These are phyloP conservation scores for Clarireedia sp. DNA, from an alignment of 2,329 filamentous ascomycete genomes.

Conservation along the genomic window DNA sequence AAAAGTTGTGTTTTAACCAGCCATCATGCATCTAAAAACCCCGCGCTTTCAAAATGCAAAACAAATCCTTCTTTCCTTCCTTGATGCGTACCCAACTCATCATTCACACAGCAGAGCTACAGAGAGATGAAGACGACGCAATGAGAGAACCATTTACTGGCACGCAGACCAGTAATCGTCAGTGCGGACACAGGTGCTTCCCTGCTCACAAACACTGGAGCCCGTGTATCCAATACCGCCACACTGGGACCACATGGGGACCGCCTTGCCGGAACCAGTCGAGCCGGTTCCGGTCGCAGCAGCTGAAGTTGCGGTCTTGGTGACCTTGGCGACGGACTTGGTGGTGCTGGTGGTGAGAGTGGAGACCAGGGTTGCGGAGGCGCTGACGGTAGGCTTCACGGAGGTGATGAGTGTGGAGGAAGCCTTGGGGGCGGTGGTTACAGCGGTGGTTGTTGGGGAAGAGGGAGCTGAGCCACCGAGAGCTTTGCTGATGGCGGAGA, in stretches of 20 bases:
- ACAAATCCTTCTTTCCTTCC: background rate
- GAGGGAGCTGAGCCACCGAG: slow-evolving; percentile 5
- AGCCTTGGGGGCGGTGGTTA: background rate
- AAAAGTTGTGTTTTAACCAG: too few species aligned
- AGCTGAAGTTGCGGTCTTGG: background rate
- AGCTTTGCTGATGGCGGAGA: slow-evolving; percentile 1
- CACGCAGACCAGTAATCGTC: slow-evolving; percentile 13
- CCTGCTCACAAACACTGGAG: slow-evolving; percentile 11
- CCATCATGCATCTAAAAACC: too few species aligned
- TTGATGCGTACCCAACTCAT: background rate
- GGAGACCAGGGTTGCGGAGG: background rate
- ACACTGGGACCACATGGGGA: slow-evolving; percentile 17
- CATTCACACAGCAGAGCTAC: too few species aligned
- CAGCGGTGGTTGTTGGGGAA: background rate
- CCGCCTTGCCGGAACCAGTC: background rate
- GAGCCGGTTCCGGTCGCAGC: background rate
- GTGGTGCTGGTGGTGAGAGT: background rate
- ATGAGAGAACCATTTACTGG: background rate
- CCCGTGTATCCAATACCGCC: slow-evolving; percentile 19
- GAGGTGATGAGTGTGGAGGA: background rate
- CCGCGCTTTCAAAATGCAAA: background rate
- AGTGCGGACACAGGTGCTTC: slow-evolving; percentile 13
- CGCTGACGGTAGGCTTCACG: too few species aligned
- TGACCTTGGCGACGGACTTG: background rate
- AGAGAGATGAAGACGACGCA: background rate